Evolutionary conservation across 2,329 filamentous ascomycete species (phyloP), one percentile per base, ranked within the genome.

Genomic region (Colletotrichum cuscutae): DNA sequence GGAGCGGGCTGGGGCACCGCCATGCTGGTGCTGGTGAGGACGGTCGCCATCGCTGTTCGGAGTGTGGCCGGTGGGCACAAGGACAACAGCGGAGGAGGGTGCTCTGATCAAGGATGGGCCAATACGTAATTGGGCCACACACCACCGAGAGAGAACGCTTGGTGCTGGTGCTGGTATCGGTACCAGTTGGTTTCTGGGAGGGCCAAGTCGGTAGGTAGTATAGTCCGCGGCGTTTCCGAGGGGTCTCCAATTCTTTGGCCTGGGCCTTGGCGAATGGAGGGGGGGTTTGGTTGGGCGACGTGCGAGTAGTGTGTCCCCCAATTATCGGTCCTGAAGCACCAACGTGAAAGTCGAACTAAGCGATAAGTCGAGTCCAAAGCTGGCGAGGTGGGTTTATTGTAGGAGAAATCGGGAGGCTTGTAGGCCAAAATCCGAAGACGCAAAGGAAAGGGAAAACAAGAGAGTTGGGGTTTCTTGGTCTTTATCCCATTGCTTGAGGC

Each of bases 401-500:
- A 54, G 53, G 52, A 35, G 32, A 19, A 56, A 26, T 42, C 65
- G 68, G 63, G 32, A 63, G 69, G 37, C 58, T 68, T 52, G 26
- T 7, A 56, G 46, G 60, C 70, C 65, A 65, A 70, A 54, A 70
- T 30, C 26, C 30, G 32, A 28, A 52, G 42, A 26, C n/a, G 26
- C 32, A 30, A 32, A 60, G 59, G 60, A 19, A 59, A 35, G 13
- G 26, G n/a, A 13, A 62, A 65, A 68, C 35, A 42, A 54, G 26
- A 66, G 22, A 46, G 35, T 35, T 59, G 59, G 19, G 28, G 11
- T 19, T 61, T 52, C 54, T 64, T 65, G 46, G 32, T 64, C 49
- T 61, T 72, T 72, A 72, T 72, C 70, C 65, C 70, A 72, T 70
- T 60, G 60, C 70, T 70, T 46, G 70, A 60, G 54, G 70, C 65